Conservation (phyloP, 805 yeast species). For the Saccharomycopsis sp. region DNA sequence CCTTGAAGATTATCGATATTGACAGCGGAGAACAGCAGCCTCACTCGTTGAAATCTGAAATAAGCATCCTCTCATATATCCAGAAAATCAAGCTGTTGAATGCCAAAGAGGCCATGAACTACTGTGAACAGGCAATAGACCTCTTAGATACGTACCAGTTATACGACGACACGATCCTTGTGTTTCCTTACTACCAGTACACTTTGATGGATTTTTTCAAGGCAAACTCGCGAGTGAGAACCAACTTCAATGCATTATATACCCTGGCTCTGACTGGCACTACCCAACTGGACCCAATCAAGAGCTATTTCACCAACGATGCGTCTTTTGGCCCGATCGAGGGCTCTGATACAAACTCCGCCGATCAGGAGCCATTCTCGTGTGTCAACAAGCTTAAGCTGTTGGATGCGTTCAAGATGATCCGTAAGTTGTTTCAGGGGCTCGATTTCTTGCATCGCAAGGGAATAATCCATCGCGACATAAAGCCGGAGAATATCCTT, state of each 20-base stretch:
- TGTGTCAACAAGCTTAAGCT: conserved; percentile 11
- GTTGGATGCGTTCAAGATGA: conserved; percentile 25
- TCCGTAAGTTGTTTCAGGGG: conserved; percentile 36
- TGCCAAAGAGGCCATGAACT: conserved; percentile 10
- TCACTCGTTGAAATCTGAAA: conserved; percentile 39
- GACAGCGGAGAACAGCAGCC: conserved; percentile 42
- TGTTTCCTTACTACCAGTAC: conserved; percentile 32
- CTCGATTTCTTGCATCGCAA: conserved; percentile 48
- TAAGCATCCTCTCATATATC: conserved; percentile 30
- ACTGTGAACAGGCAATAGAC: neutral
- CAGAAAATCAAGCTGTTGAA: conserved; percentile 11
- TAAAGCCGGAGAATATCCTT: conserved; percentile 60
- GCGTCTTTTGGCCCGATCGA: conserved; percentile 25
- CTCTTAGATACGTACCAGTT: conserved; percentile 18
- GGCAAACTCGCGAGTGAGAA: conserved; percentile 28
- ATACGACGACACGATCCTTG: conserved; percentile 32
- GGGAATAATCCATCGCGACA: conserved; percentile 70
- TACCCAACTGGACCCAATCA: conserved; percentile 9
- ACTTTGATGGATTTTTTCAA: conserved; percentile 32
- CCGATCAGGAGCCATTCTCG: conserved; percentile 6
- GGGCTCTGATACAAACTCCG: conserved; percentile 20
- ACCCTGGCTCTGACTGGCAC: conserved; percentile 19
- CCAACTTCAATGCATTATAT: conserved; percentile 16
- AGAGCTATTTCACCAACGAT: conserved; percentile 11
- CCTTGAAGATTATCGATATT: conserved; percentile 40